These are phyloP conservation scores for Prototheca wickerhamii DNA, from an alignment of 163 green algal species.

Conservation along the genomic window DNA sequence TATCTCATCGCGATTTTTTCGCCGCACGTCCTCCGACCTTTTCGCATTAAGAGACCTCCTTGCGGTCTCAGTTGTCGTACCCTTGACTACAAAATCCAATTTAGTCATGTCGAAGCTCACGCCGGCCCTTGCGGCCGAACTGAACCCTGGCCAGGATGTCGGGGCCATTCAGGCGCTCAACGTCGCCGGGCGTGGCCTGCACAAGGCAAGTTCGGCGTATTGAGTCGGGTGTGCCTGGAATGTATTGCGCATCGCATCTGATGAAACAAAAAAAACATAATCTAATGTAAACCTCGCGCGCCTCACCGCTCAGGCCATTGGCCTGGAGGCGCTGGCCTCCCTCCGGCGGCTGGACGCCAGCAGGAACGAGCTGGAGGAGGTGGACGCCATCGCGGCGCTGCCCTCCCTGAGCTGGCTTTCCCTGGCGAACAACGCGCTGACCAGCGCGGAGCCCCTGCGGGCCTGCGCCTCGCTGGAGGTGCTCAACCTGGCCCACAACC, in stretches of 20 bases:
- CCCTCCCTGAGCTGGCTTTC: constrained; percentile 30
- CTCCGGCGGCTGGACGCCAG: constrained; percentile 29
- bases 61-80: no score
- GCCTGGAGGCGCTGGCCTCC: constrained; percentile 12
- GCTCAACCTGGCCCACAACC: constrained; percentile 33
- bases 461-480: constrained; percentile 19
- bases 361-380: constrained; percentile 21
- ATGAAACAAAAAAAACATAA: neutral
- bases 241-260: neutral
- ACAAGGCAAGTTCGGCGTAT: no score
- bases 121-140: neutral
- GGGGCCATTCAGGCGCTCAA: neutral
- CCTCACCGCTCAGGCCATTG: constrained; percentile 20
- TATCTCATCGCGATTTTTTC: no score
- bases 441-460: constrained; percentile 6
- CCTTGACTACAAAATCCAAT: no score
- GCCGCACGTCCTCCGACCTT: no score
- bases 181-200: neutral
- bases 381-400: constrained; percentile 19
- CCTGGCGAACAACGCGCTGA: constrained; percentile 18
- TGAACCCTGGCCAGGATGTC: neutral
- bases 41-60: no score
- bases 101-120: constrained; percentile 11
- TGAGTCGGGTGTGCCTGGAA: neutral
- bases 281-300: no score